Percentiles rank a stretch among this genome's conserved stretches.
These are phyloP conservation scores for Lactarius hatsudake DNA, from an alignment of 768 basidiomycete genomes.

Conservation along the genomic window DNA sequence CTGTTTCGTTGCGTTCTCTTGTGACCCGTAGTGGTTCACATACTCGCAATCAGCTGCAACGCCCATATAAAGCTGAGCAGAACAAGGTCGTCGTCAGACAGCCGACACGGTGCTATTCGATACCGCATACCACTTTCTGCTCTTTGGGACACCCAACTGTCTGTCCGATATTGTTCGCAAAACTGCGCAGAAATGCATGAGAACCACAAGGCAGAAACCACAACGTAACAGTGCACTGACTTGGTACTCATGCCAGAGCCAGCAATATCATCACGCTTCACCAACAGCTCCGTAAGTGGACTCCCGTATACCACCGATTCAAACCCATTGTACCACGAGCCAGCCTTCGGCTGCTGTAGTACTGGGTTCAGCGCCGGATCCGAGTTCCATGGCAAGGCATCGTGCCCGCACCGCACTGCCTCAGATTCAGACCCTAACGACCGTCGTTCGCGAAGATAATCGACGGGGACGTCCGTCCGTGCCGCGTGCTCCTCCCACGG, in stretches of 20 bases:
- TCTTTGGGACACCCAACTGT: conserved; percentile 67
- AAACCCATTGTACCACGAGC: conserved; percentile 44
- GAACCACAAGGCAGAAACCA: background rate
- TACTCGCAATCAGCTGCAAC: conserved; percentile 88
- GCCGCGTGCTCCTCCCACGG: conserved; percentile 46
- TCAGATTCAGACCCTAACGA: conserved; percentile 18
- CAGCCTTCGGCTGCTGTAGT: conserved; percentile 36
- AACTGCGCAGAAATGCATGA: conserved; percentile 44
- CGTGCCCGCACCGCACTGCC: conserved; percentile 62
- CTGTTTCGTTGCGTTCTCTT: conserved; percentile 64
- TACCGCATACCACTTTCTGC: conserved; percentile 59
- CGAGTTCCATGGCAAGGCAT: conserved; percentile 63
- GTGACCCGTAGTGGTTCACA: conserved; percentile 57
- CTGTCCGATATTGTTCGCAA: conserved; percentile 63
- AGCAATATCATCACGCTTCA: conserved; percentile 55
- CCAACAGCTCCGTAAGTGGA: conserved; percentile 38
- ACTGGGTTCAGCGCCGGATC: conserved; percentile 54
- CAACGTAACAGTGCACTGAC: conserved; percentile 35
- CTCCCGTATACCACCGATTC: conserved; percentile 26
- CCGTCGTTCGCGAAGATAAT: conserved; percentile 12
- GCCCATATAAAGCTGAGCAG: conserved; percentile 65
- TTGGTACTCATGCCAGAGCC: conserved; percentile 51
- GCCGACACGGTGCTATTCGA: background rate
- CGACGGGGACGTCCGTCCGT: conserved; percentile 30
- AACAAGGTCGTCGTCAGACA: background rate